Percentiles rank a stretch among this genome's conserved stretches.
These are phyloP conservation scores for Heracleum sosnowskyi DNA, from an alignment of 129 eudicot species.

Conservation along the genomic window DNA sequence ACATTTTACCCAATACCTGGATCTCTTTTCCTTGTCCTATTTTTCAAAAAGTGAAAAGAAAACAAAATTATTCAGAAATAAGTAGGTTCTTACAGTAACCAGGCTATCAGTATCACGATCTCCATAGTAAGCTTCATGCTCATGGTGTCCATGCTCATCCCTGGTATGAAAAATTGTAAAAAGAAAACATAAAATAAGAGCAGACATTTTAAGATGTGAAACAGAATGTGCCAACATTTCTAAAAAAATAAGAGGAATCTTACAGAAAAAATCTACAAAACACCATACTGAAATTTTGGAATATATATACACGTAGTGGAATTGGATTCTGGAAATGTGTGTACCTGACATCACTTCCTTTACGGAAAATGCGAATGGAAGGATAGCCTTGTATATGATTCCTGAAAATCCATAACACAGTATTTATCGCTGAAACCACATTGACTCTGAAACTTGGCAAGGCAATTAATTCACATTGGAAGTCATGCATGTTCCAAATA, in stretches of 20 bases:
- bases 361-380: conserved; percentile 91
- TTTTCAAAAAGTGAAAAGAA: background rate
- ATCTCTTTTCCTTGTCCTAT: background rate
- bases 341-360: conserved; percentile 90
- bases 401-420: conserved; percentile 38
- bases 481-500: background rate
- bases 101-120: conserved; percentile 90
- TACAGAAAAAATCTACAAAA: background rate
- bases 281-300: background rate
- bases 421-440: background rate
- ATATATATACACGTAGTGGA: background rate
- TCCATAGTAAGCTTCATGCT: conserved; percentile 93
- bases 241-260: background rate
- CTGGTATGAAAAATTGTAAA: conserved; percentile 27
- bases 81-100: conserved; percentile 50
- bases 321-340: background rate
- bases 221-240: background rate
- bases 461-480: background rate
- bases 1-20: conserved; percentile 6
- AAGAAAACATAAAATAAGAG: background rate
- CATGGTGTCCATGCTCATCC: conserved; percentile 17
- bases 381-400: conserved; percentile 99
- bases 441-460: background rate
- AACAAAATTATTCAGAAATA: conserved; percentile 1
- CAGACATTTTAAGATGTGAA: background rate